Base-by-base conservation (phyloP, 2,329 filamentous ascomycete genomes). In the Nothomitra cinnamomea region DNA sequence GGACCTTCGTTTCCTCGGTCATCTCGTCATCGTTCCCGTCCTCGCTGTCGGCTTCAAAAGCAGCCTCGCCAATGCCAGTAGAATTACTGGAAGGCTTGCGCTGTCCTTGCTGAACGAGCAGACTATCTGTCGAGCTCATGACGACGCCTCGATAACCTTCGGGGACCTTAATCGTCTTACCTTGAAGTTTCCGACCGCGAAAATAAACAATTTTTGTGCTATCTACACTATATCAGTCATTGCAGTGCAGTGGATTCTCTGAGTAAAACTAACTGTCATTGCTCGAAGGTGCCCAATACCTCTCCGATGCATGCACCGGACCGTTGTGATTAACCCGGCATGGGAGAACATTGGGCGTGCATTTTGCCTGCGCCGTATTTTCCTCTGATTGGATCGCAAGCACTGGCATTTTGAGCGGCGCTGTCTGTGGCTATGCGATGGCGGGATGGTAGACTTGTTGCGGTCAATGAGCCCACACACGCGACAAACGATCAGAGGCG, bases 271-370 rank as follows among this genome's bases (percentile, higher is more conserved):
- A 12, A 68, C 73, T 63, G 62, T 66, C 59, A 58, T 70, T 66
- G 24, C 66, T 63, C 28, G 63, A 66, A 0, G 86, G 84, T 4
- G 70, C 73, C 87, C 88, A 95, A 64, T 86, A 87, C 43, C 79
- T 71, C 21, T 76, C 66, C 3, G 76, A 70, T 1, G 79, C 71
- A 51, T 80, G 76, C 53, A 90, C 72, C 1, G 80, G 73, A 1
- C 89, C 89, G 60, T 85, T 79, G 66, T 94, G 83, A 61, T 89
- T 76, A 62, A 95, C 79, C 53, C 79, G 78, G 61, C 86, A 92
- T 2, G 89, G 88, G 13, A 95, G 73, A 19, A 95, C 70, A 62
- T 95, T 83, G 2, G 83, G 77, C 0, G 72, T 78, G 53, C 72
- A 71, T 56, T 72, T 72, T 15, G 21, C 15, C 36, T 40, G 22